A percentile compares a stretch with the other conserved stretches of the same genome.
phyloP scores from a whole-genome alignment of 768 basidiomycete genomes.

The Pleurotus ostreatus region DNA sequence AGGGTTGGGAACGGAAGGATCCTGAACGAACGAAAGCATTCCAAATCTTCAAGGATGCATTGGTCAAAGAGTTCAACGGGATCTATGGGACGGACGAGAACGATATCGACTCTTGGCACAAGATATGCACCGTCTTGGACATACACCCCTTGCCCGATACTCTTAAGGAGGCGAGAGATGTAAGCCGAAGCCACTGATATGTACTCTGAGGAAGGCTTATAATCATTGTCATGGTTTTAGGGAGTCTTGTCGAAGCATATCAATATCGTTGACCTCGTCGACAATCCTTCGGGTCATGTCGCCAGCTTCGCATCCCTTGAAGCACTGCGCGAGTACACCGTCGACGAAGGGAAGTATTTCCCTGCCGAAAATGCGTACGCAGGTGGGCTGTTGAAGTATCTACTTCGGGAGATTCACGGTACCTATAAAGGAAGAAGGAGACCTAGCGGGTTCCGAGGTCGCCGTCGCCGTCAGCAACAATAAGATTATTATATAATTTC shows the following conservation, averaged over 20 bases:
- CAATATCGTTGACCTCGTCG: slow-evolving; percentile 35
- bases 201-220: no score
- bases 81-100: slow-evolving; percentile 28
- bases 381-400: slow-evolving; percentile 24
- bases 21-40: slow-evolving; percentile 13
- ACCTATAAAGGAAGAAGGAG: not conserved
- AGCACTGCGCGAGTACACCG: slow-evolving; percentile 28
- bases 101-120: slow-evolving; percentile 24
- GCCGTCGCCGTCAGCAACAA: not conserved
- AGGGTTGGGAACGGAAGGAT: slow-evolving; percentile 9
- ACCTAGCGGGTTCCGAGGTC: not conserved
- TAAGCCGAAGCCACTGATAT: slow-evolving; percentile 12
- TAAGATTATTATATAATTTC: no score
- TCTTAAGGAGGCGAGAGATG: slow-evolving; percentile 20
- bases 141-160: slow-evolving; percentile 24
- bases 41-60: slow-evolving; percentile 20
- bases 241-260: slow-evolving; percentile 26
- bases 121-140: slow-evolving; percentile 20
- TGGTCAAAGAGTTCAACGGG: slow-evolving; percentile 28
- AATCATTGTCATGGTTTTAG: slow-evolving; percentile 12
- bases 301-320: slow-evolving; percentile 19
- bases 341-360: slow-evolving; percentile 21
- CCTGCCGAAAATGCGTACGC: slow-evolving; percentile 25
- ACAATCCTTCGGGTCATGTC: slow-evolving; percentile 12
- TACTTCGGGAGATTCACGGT: slow-evolving; percentile 24